Percentiles rank a stretch among this genome's conserved stretches.
Evolutionary conservation across 2,329 filamentous ascomycete species (phyloP).

Genomic region (Sporothrix protearum): DNA sequence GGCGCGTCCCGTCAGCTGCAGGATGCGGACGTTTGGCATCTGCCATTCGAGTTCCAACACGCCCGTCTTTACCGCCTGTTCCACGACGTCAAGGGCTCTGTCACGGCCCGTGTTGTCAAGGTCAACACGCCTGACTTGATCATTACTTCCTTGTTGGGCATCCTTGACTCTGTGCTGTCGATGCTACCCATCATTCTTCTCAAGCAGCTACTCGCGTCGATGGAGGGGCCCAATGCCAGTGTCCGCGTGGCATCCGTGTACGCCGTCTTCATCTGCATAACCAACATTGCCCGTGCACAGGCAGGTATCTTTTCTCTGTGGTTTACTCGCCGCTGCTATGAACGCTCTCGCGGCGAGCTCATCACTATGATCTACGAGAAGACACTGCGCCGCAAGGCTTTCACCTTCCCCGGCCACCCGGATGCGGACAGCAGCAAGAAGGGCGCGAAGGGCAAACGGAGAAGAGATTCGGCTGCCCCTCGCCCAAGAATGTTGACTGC

Average conservation of each 20-base stretch:
- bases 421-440: conserved; percentile 34
- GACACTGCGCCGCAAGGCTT: conserved; percentile 68
- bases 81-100: conserved; percentile 66
- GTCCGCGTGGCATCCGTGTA: conserved; percentile 61
- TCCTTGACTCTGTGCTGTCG: conserved; percentile 57
- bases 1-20: conserved; percentile 65
- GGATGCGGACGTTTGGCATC: conserved; percentile 75
- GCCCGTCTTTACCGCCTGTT: conserved; percentile 70
- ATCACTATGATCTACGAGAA: conserved; percentile 59
- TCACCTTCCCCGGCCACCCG: conserved; percentile 46
- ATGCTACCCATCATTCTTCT: conserved; percentile 64
- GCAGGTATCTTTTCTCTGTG: conserved; percentile 67
- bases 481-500: conserved; percentile 9
- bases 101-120: conserved; percentile 64
- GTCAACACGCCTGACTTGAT: conserved; percentile 78
- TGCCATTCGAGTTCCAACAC: conserved; percentile 81
- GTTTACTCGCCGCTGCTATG: conserved; percentile 81
- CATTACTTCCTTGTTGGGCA: conserved; percentile 60
- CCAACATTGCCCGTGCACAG: conserved; percentile 61
- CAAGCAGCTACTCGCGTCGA: conserved; percentile 66
- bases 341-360: conserved; percentile 79
- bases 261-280: conserved; percentile 57
- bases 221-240: conserved; percentile 52
- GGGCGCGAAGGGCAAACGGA: conserved; percentile 29
- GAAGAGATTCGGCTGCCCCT: conserved; percentile 22